Evolutionary conservation across 2,329 filamentous ascomycete genomes (phyloP), one percentile per base, ranked within the genome.

Genomic region (Rutstroemia sp.): DNA sequence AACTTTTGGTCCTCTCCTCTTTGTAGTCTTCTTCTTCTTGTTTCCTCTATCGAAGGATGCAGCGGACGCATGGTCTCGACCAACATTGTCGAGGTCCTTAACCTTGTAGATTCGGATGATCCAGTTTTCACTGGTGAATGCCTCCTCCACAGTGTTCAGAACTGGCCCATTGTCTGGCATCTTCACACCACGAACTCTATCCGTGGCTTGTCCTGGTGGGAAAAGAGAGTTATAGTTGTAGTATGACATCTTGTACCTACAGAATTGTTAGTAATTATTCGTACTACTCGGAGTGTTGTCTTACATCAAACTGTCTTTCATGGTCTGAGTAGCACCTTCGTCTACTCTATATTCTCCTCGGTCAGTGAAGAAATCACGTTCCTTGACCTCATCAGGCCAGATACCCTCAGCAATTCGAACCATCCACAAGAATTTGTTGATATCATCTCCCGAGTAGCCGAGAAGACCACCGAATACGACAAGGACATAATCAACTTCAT

Each of bases 391-490:
- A 63, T 97, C 91, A n/a, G 94, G 94, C 94, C 94, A 99, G 74
- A 99, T 97, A 62, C 94, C 94, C 75, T 99, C 94, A 41, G 94
- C 94, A 69, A 99, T 99, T 71, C 94, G 85, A 58, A 99, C 92
- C 95, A 99, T 99, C 94, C 94, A 99, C 65, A 99, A 79, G 79
- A 99, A 99, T 77, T 99, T 99, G 80, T 99, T 99, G 77, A 99
- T 96, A 70, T 99, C 94, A 67, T 99, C 94, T 62, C 94, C 94
- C 52, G 92, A 96, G 77, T 99, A 99, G 56, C 95, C 95, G 41
- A 99, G 79, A 58, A 99, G 83, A 71, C 90, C 94, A 68, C 94
- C 94, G 67, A 97, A 99, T 56, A 99, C 94, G 19, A 99, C 85
- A 54, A 99, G 79, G n/a, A 99, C 90, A 67, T 99, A 99, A 74